Base-by-base conservation (phyloP, 1,139 yeast genomes). In the Nakaseomyces nivariensis region DNA sequence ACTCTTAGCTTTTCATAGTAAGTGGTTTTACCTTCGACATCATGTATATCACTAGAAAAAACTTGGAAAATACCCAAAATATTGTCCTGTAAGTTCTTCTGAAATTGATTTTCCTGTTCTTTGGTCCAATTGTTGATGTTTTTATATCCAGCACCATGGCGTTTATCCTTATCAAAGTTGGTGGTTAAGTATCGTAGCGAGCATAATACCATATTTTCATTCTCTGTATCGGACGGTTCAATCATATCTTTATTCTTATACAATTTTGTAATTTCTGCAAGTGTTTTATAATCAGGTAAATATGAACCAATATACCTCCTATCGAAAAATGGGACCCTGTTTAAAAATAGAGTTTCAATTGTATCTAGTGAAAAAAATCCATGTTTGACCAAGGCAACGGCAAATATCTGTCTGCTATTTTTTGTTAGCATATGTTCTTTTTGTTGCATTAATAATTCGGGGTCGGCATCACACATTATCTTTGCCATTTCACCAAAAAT, bases 31-130 rank as follows among this genome's bases (percentile, higher is more conserved):
- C 92, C 94, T 54, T 77, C 78, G 13, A 77, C 75, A 53, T 85
- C 89, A 59, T 88, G 85, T 32, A 90, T 80, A 32, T 82, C 80
- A 54, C 85, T 89, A 7, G 95, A 83, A 56, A 90, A 85, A 45
- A 79, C 76, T 52, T 83, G 95, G 1, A 88, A 83, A 33, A 92
- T 73, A 51, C 94, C 95, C 42, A 90, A 71, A 3, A 89, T 81
- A 61, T 82, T 77, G 43, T 76, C 78, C 29, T 76, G 76, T 25
- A 83, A 67, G 48, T 68, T 72, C 3, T 47, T 56, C 36, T 61
- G 62, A 46, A 72, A 61, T 3, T 53, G 44, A 9, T 55, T 54
- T 40, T 64, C 67, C 29, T 62, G 60, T 0, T 57, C 54, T 0
- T 45, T 45, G 5, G 56, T 49, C 69, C 68, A 65, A n/a, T 59